phyloP scores from a whole-genome alignment of 2,329 filamentous ascomycete species.

The Pseudocercospora vitis region DNA sequence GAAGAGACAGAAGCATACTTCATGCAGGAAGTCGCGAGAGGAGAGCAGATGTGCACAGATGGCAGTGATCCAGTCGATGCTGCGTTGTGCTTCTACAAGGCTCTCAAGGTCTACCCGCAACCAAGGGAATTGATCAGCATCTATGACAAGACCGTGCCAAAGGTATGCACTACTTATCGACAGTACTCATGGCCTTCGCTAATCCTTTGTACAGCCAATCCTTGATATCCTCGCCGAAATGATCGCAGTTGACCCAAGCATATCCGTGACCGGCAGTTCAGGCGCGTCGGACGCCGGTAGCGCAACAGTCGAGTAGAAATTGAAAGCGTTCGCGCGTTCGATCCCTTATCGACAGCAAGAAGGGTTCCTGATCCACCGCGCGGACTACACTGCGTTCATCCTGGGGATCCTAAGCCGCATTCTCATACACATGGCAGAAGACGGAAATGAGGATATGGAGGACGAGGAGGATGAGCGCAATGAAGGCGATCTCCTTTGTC shows the following conservation, averaged over 20 bases:
- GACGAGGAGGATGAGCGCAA: too few species aligned
- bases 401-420: too few species aligned
- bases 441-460: too few species aligned
- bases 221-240: conserved; percentile 96
- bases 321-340: neutral
- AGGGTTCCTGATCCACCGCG: neutral
- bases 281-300: conserved; percentile 31
- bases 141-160: conserved; percentile 97
- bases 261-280: conserved; percentile 38
- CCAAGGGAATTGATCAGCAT: conserved; percentile 90
- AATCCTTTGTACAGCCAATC: conserved; percentile 62
- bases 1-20: conserved; percentile 97
- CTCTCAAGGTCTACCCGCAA: conserved; percentile 95
- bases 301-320: conserved; percentile 33
- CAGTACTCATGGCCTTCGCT: conserved; percentile 7
- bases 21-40: conserved; percentile 88
- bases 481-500: too few species aligned
- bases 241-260: conserved; percentile 83
- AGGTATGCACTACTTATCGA: conserved; percentile 58
- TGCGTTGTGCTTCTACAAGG: conserved; percentile 95
- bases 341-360: neutral
- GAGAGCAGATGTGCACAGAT: conserved; percentile 79
- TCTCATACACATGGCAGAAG: too few species aligned
- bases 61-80: conserved; percentile 79
- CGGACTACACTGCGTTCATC: too few species aligned